phyloP scores from a whole-genome alignment of 306 rosid genomes.

The Acacia acuminata region DNA sequence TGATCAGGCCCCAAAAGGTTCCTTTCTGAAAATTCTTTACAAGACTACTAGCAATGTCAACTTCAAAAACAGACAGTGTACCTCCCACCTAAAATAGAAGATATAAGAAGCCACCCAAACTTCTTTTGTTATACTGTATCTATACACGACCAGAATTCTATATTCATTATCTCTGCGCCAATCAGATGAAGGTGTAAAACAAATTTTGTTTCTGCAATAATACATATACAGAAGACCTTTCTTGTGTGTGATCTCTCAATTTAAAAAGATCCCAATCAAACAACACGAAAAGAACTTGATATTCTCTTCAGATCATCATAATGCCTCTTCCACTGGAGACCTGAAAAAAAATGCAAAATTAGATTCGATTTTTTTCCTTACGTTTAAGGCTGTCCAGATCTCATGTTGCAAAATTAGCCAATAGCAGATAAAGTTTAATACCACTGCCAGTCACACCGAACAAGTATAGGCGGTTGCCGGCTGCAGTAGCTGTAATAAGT shows the following conservation, averaged over 20 bases:
- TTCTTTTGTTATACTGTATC: constrained; percentile 12
- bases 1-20: background rate
- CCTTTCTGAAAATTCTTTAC: background rate
- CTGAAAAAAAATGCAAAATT: constrained; percentile 47
- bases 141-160: background rate
- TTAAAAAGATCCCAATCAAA: constrained; percentile 44
- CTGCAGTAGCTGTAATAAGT: constrained; percentile 92
- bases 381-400: constrained; percentile 24
- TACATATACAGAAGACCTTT: constrained; percentile 21
- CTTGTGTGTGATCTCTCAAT: constrained; percentile 13
- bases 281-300: constrained; percentile 68
- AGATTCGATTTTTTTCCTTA: constrained; percentile 2
- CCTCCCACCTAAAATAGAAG: background rate
- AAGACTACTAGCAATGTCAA: background rate
- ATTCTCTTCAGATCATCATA: constrained; percentile 77
- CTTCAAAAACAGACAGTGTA: constrained; percentile 18
- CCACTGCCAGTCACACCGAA: constrained; percentile 82
- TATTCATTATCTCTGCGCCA: constrained; percentile 24
- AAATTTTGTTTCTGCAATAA: constrained; percentile 13
- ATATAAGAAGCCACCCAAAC: constrained; percentile 2
- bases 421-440: constrained; percentile 33
- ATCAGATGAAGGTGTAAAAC: constrained; percentile 21
- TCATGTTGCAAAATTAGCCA: constrained; percentile 13
- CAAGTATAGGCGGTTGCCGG: constrained; percentile 94
- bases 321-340: constrained; percentile 98